phyloP scores from a whole-genome alignment of 305 asterid genomes.

The Solanum hybrid region DNA sequence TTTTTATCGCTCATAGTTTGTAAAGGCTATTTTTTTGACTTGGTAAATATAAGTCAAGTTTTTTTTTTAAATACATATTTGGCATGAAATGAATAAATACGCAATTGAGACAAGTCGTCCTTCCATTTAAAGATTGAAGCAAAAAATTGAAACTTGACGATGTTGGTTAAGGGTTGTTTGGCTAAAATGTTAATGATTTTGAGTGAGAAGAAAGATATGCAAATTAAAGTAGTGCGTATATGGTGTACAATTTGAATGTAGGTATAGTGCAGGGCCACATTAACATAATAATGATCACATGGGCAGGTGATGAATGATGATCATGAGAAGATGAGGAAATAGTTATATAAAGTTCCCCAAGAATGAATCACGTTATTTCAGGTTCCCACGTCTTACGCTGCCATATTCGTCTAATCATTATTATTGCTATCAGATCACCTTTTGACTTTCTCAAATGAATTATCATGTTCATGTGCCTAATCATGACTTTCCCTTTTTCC shows the following conservation, averaged over 20 bases:
- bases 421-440: not conserved
- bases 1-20: not conserved
- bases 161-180: not conserved
- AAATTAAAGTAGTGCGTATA: not conserved
- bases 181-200: not conserved
- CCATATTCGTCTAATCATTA: not conserved
- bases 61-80: not conserved
- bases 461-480: not conserved
- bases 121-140: not conserved
- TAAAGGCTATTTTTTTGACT: not conserved
- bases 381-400: constrained; percentile 4
- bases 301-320: not conserved
- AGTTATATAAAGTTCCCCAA: not conserved
- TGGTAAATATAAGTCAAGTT: not conserved
- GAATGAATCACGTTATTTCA: constrained; percentile 5
- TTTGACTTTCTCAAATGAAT: not conserved
- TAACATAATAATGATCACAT: not conserved
- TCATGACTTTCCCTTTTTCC: not conserved
- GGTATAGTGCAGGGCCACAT: not conserved
- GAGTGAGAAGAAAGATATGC: not conserved
- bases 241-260: not conserved
- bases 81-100: not conserved
- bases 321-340: not conserved
- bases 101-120: not conserved
- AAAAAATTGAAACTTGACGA: not conserved